These are phyloP conservation scores for Epichloe sylvatica DNA, from an alignment of 2,329 filamentous ascomycete genomes.

Conservation along the genomic window DNA sequence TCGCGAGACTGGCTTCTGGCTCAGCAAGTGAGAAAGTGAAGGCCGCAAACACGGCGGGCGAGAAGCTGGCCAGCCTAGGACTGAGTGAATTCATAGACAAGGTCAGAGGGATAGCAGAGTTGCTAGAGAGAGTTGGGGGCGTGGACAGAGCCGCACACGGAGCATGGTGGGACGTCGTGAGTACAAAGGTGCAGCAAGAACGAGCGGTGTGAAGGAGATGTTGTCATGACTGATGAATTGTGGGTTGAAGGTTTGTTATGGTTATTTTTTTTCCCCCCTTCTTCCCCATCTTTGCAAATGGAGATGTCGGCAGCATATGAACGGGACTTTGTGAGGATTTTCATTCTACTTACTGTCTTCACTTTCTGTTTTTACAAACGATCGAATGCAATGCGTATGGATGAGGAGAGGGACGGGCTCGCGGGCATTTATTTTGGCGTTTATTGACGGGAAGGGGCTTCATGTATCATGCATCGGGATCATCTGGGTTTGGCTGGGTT, in stretches of 20 bases:
- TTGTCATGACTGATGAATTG: neutral
- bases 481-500: no score
- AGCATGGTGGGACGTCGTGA: constrained; percentile 55
- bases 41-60: constrained; percentile 52
- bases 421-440: no score
- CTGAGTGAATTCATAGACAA: constrained; percentile 60
- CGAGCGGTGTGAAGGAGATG: constrained; percentile 6
- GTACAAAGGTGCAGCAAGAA: constrained; percentile 38
- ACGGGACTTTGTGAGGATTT: no score
- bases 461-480: no score
- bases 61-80: constrained; percentile 55
- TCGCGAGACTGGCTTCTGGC: constrained; percentile 48
- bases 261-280: no score
- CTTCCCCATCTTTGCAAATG: neutral
- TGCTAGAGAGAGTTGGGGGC: constrained; percentile 47
- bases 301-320: no score
- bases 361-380: no score
- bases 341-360: no score
- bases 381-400: no score
- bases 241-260: neutral
- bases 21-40: constrained; percentile 58
- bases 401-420: no score
- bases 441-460: no score
- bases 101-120: constrained; percentile 55
- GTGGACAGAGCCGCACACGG: constrained; percentile 58